Evolutionary conservation across 1,284 basidiomycete species (phyloP), one percentile per base, ranked within the genome.

Genomic region (Coniferiporia weirii): DNA sequence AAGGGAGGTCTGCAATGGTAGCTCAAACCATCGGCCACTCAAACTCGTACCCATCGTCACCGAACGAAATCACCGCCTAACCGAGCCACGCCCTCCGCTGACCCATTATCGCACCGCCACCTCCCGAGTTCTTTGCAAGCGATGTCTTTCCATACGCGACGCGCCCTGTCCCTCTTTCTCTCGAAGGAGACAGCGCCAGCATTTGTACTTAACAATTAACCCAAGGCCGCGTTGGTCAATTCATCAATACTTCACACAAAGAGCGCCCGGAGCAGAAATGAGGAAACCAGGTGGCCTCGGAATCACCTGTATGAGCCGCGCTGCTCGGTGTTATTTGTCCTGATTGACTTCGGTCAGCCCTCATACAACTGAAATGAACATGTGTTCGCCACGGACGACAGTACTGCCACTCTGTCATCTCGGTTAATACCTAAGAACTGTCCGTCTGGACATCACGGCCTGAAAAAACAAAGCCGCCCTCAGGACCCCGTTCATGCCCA

Each of bases 381-480:
- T 19, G 36, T 36, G 52, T 17, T 20, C 5, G 27, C 27, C 27
- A 27, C 27, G 27, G 76, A 86, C 73, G 70, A 91, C 89, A 91
- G 69, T 57, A 91, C 68, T 17, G 86, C 86, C 60, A 90, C 71
- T 64, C 79, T 79, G 34, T 89, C 90, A 61, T 76, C 64, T 61
- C 79, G 79, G 68, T 72, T 82, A 59, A 90, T 69, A 12, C 90
- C 89, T 66, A 90, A 79, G 89, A 88, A 56, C 89, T 89, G 44
- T 89, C 88, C 4, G 83, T 88, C 53, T 75, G 73, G 27, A 76
- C 68, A 71, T 92, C 90, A 65, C 83, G 79, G 55, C 90, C 90
- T 5, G 89, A 5, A 27, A 27, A 27, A 27, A 92, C 71, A 55
- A 66, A 68, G 44, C 73, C 73, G 47, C 64, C 61, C 52, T 66